These are phyloP conservation scores for Cryomyces minteri DNA, from an alignment of 495 filamentous ascomycete species.

Conservation along the genomic window DNA sequence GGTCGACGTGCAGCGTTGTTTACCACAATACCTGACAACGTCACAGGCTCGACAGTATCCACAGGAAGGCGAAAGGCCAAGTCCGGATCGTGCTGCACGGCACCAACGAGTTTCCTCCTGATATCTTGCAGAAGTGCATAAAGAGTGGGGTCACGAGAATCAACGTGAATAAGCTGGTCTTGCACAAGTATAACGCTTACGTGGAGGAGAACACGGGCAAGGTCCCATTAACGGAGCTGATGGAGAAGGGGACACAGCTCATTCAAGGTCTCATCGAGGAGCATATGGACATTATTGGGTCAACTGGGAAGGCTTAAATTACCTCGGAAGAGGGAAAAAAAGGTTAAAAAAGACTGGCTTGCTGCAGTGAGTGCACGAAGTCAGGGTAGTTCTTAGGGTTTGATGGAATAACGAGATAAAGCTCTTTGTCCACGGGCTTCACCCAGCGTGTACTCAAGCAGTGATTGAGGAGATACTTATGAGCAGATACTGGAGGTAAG, in stretches of 20 bases:
- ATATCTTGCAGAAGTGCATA: slow-evolving; percentile 10
- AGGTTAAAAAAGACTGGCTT: too few relatives aligned
- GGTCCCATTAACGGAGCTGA: slow-evolving; percentile 8
- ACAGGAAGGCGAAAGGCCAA: slow-evolving; percentile 36
- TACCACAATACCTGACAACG: too few relatives aligned
- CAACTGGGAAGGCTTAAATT: slow-evolving; percentile 8
- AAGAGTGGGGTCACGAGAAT: slow-evolving; percentile 9
- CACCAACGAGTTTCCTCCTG: slow-evolving; percentile 9
- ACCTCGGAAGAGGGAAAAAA: too few relatives aligned
- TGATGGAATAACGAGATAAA: too few relatives aligned
- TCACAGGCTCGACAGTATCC: slow-evolving; percentile 37
- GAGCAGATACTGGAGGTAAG: too few relatives aligned
- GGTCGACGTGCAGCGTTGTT: too few relatives aligned
- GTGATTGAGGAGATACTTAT: too few relatives aligned
- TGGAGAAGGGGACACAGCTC: slow-evolving; percentile 9
- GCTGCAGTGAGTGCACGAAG: too few relatives aligned
- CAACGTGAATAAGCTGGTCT: slow-evolving; percentile 15
- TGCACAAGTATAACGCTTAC: slow-evolving; percentile 9
- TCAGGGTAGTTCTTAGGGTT: too few relatives aligned
- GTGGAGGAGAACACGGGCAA: slow-evolving; percentile 6
- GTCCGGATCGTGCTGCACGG: slow-evolving; percentile 54
- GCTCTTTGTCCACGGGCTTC: too few relatives aligned
- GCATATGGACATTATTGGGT: slow-evolving; percentile 10
- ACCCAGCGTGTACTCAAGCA: too few relatives aligned
- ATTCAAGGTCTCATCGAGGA: slow-evolving; percentile 7